Evolutionary conservation across 257 asterid species (phyloP), one percentile per base, ranked within the genome.

Genomic region (Petunia secreta): DNA sequence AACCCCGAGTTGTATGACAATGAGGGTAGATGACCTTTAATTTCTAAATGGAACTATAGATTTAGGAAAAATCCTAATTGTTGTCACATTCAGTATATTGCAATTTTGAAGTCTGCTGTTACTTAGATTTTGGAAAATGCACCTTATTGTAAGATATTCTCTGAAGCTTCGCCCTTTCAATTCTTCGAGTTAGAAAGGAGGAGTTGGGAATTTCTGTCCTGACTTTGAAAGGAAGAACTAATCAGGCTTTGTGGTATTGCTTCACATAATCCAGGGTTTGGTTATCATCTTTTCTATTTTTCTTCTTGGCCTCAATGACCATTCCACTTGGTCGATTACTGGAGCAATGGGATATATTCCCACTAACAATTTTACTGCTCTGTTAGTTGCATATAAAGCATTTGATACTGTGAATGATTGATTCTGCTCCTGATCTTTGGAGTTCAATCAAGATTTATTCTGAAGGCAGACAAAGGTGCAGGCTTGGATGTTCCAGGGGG

Each of bases 191-290:
- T 50, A 71, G 2, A 50, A 71, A 34, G 34, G 77, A 71, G n/a
- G 25, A 44, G 34, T 25, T 50, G 62, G 60, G 62, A 50, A 48
- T 71, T 11, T 11, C 44, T 71, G 62, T 34, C 34, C 41, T 71
- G 77, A 71, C 43, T 48, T 14, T 43, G 41, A 71, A 71, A 71
- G 62, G 25, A 69, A 10, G 39, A 52, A 48, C 44, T 71, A 34
- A 71, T 25, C 6, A 50, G 60, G 50, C 60, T 69, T 46, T 3
- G 50, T 25, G 5, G 34, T 46, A 48, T 25, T 48, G 44, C 44
- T 65, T 34, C 34, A 71, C 44, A 48, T 34, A 71, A 48, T 34
- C 77, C 34, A 50, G 44, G 59, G 25, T 5, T 71, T 2, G 60
- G 60, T 48, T 57, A 71, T 48, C 77, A 43, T 50, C 59, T 50